A percentile compares a stretch with the other conserved stretches of the same genome.
Evolutionary conservation across 2,329 filamentous ascomycete species (phyloP).

Genomic region (Ophiostoma sp.): DNA sequence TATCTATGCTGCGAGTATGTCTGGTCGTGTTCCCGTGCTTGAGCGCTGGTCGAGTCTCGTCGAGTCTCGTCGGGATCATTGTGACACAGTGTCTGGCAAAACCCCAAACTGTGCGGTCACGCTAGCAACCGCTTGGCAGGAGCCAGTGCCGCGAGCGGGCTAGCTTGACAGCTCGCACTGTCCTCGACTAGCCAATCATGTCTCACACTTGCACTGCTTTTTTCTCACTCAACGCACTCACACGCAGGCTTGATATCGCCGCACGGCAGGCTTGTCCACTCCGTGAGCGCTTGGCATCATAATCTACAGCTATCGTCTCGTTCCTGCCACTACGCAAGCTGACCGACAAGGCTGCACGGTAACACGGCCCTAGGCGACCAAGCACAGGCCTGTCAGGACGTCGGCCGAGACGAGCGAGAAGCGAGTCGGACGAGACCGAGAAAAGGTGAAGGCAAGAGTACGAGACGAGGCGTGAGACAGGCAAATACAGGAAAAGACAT

Average conservation of each 20-base stretch:
- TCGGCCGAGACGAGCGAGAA: background rate
- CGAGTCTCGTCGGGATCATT: background rate
- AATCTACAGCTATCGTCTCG: background rate
- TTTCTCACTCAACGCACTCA: slow-evolving; percentile 10
- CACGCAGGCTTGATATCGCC: background rate
- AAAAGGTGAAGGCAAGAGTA: background rate
- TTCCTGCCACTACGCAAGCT: background rate
- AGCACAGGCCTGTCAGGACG: background rate
- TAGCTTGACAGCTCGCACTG: slow-evolving; percentile 15
- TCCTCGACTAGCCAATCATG: slow-evolving; percentile 18
- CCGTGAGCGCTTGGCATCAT: background rate
- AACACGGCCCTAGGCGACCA: slow-evolving; percentile 8
- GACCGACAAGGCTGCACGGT: slow-evolving; percentile 7
- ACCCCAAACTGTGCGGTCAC: background rate
- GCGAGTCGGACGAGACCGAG: background rate
- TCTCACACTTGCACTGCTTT: slow-evolving; percentile 16
- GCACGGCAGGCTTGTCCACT: no score
- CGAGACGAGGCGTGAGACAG: background rate
- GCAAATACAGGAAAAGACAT: background rate
- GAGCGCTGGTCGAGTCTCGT: no score
- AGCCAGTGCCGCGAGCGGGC: slow-evolving; percentile 12
- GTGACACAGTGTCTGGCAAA: background rate
- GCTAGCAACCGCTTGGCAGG: background rate
- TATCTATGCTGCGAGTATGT: no score
- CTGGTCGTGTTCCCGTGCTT: no score